These are phyloP conservation scores for Deuterostichococcus epilithicus DNA, from an alignment of 139 green algal species.

Conservation along the genomic window DNA sequence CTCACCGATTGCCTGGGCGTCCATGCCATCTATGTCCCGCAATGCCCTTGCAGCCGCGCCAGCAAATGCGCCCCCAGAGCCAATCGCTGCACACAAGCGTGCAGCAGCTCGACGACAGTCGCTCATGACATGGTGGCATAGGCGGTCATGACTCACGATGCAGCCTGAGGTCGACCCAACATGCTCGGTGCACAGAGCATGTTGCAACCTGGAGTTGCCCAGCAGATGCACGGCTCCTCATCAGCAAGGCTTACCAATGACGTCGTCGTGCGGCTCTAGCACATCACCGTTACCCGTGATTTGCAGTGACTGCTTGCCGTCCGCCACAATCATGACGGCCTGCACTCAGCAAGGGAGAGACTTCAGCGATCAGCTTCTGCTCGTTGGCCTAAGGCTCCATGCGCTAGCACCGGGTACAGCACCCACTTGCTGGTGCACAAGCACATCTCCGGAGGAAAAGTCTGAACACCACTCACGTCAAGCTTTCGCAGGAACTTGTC, in stretches of 20 bases:
- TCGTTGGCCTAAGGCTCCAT: too few relatives aligned
- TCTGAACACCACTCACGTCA: constrained; percentile 48
- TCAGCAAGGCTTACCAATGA: constrained; percentile 48
- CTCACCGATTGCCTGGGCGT: constrained; percentile 50
- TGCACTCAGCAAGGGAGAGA: constrained; percentile 17
- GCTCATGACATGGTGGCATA: too few relatives aligned
- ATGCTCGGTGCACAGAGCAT: neutral
- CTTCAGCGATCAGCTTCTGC: too few relatives aligned
- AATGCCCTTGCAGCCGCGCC: constrained; percentile 74
- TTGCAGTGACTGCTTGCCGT: constrained; percentile 60
- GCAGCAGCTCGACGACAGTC: neutral
- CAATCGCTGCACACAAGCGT: constrained; percentile 55
- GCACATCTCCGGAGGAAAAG: neutral
- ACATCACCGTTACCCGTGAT: constrained; percentile 92
- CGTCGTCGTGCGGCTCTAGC: constrained; percentile 80
- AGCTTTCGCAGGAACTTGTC: constrained; percentile 89
- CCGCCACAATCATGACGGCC: constrained; percentile 81
- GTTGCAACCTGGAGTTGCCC: neutral
- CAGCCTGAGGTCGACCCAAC: too few relatives aligned
- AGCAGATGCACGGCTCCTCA: neutral
- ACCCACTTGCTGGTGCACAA: neutral
- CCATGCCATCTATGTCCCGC: constrained; percentile 64
- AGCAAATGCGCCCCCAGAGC: constrained; percentile 71
- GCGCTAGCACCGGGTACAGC: neutral
- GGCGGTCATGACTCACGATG: neutral